These are phyloP conservation scores for Lachnellula cervina DNA, from an alignment of 2,329 filamentous ascomycete genomes.

Conservation along the genomic window DNA sequence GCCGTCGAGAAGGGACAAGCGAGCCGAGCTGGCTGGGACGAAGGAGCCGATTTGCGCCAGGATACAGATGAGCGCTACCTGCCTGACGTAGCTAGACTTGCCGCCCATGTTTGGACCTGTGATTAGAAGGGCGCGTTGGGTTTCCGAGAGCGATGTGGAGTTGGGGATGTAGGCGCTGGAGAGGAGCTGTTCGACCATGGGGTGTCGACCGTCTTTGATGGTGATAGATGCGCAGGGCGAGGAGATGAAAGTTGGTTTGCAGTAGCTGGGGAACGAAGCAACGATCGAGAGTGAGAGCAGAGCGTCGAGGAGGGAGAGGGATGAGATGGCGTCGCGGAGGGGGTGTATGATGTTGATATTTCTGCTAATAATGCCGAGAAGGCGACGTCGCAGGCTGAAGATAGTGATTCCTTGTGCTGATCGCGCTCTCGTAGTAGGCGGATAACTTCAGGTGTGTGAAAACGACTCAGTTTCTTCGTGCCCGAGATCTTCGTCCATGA, in stretches of 20 bases:
- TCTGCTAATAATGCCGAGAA: conserved; percentile 67
- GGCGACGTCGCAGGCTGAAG: conserved; percentile 82
- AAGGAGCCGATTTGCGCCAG: conserved; percentile 95
- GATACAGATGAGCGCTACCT: conserved; percentile 84
- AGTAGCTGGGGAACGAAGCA: conserved; percentile 81
- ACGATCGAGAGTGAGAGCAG: conserved; percentile 81
- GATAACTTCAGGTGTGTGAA: conserved; percentile 89
- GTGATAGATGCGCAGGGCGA: conserved; percentile 56
- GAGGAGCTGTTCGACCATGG: conserved; percentile 90
- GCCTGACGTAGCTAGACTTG: conserved; percentile 95
- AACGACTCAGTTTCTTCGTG: conserved; percentile 86
- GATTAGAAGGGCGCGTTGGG: conserved; percentile 51
- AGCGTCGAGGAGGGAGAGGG: conserved; percentile 83
- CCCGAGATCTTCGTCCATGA: conserved; percentile 94
- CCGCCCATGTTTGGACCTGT: conserved; percentile 99
- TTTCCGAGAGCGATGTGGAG: conserved; percentile 68
- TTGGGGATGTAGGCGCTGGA: conserved; percentile 89
- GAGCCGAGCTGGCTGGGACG: conserved; percentile 72
- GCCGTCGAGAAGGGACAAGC: conserved; percentile 79
- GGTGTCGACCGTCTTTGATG: conserved; percentile 75
- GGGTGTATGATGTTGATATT: conserved; percentile 80
- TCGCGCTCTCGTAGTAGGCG: conserved; percentile 80
- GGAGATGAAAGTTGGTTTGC: conserved; percentile 64
- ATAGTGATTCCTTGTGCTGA: conserved; percentile 89
- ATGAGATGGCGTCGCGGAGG: conserved; percentile 81